Base-by-base conservation (phyloP, 495 filamentous ascomycete genomes). In the Trypethelium eluteriae region DNA sequence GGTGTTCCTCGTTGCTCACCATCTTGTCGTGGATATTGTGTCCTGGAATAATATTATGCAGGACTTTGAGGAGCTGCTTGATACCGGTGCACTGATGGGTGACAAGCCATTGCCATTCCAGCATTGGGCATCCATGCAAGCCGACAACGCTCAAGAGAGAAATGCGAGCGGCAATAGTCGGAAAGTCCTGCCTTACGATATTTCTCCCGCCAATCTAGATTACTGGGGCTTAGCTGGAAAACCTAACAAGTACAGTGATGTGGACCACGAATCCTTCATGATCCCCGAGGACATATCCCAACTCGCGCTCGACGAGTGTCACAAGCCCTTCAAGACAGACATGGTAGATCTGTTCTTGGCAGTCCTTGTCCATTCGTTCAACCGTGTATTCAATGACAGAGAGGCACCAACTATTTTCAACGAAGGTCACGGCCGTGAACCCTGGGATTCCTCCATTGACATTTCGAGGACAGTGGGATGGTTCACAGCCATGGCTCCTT, bases 11-110 rank as follows among this genome's bases (percentile, higher is more conserved):
- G 50, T 69, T 2, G 70, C 70, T 6, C 70, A 72, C 63, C 70
- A 72, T 67, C 69, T 72, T 62, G 69, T 72, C 53, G 49, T 72
- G n/a, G 70, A 72, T 49, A 59, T 72, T 7, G 68, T 72, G 5
- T 70, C 68, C 25, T 72, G 70, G 70, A 68, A 66, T 38, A 59
- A 68, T 53, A 70, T 72, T 18, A 50, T 70, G 14, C 66, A 67
- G 6, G 70, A 72, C 44, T 46, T 72, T 36, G 70, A 72, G 59
- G 70, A 72, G 32, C 36, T 59, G 14, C 53, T 59, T 36, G 53
- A 59, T 59, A 59, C 53, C 32, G 53, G 53, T 59, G 53, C 53
- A 0, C 32, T 59, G 53, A 59, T 59, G 53, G 64, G 38, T 18
- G 68, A 49, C 16, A 63, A 59, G 53, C 53, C 53, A n/a, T 38